Percentiles rank a stretch among this genome's conserved stretches.
phyloP scores from a whole-genome alignment of 78 protist species.

The Cavenderia fasciculata region DNA sequence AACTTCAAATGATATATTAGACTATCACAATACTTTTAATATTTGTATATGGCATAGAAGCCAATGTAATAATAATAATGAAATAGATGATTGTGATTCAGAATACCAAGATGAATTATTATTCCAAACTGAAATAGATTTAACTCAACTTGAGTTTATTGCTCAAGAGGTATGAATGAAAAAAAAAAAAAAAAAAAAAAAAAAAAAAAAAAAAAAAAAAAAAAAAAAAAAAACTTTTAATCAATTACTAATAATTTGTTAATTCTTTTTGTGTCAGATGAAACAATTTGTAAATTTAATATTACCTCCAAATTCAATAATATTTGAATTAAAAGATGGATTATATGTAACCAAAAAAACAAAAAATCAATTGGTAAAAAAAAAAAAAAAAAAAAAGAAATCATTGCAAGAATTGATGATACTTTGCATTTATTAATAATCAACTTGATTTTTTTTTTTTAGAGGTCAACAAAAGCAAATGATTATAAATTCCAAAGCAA shows the following conservation, averaged over 20 bases:
- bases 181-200: too few relatives aligned
- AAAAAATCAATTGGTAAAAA: conserved; percentile 49
- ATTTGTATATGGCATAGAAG: conserved; percentile 74
- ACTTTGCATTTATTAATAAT: not conserved
- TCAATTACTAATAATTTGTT: not conserved
- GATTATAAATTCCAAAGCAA: conserved; percentile 14
- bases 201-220: too few relatives aligned
- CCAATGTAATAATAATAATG: too few relatives aligned
- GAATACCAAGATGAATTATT: conserved; percentile 50
- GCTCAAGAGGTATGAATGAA: conserved; percentile 6
- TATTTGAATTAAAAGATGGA: conserved; percentile 80
- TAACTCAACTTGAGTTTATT: conserved; percentile 66
- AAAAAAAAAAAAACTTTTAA: too few relatives aligned
- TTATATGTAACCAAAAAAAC: conserved; percentile 69
- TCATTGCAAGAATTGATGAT: not conserved
- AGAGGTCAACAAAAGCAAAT: conserved; percentile 51
- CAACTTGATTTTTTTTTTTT: not conserved
- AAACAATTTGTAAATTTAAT: conserved; percentile 63
- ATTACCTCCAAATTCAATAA: conserved; percentile 50
- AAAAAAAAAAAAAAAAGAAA: not conserved
- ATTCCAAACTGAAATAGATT: conserved; percentile 58
- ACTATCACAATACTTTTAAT: conserved; percentile 39
- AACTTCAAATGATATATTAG: conserved; percentile 45
- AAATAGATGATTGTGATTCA: too few relatives aligned
- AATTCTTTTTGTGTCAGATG: not conserved